Percentiles rank a stretch among this genome's conserved stretches.
Conservation (phyloP, 768 basidiomycete genomes). For the Paxillus rubicundulus region DNA sequence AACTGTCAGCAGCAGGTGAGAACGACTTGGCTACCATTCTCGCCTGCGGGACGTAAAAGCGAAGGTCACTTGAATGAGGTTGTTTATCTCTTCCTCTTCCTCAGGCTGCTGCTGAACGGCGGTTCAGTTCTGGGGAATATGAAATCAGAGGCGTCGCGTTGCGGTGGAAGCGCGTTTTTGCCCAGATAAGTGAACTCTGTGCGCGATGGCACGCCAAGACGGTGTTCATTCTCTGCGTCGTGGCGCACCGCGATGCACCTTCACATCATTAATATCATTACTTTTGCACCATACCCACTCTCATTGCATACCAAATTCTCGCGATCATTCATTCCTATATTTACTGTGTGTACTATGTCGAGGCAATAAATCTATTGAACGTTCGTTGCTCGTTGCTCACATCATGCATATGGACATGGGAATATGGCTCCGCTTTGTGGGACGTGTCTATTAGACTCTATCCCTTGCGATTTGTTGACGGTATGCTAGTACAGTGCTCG, state of each 20-base stretch:
- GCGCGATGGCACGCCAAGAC: constrained; percentile 30
- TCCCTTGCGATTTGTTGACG: not conserved
- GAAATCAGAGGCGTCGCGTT: not conserved
- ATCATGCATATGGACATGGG: not conserved
- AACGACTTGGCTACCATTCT: constrained; percentile 79
- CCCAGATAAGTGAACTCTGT: constrained; percentile 10
- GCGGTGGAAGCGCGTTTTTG: constrained; percentile 5
- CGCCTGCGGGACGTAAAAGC: constrained; percentile 30
- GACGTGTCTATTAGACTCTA: not conserved
- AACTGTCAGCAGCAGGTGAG: constrained; percentile 82
- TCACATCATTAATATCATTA: constrained; percentile 4
- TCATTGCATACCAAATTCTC: constrained; percentile 20
- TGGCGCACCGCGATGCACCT: constrained; percentile 5
- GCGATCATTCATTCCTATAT: constrained; percentile 6
- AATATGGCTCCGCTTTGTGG: not conserved
- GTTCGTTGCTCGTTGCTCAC: not conserved
- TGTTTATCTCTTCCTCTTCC: not conserved
- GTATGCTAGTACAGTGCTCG: constrained; percentile 19
- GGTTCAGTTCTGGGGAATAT: constrained; percentile 7
- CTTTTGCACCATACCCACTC: constrained; percentile 24
- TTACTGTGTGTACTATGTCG: constrained; percentile 1
- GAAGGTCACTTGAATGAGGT: not conserved
- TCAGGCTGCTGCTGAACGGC: not conserved
- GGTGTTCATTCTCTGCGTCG: constrained; percentile 3
- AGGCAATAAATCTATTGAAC: not conserved